Evolutionary conservation across 139 green algal genomes (phyloP), one percentile per base, ranked within the genome.

Genomic region (Yamagishiella unicocca): DNA sequence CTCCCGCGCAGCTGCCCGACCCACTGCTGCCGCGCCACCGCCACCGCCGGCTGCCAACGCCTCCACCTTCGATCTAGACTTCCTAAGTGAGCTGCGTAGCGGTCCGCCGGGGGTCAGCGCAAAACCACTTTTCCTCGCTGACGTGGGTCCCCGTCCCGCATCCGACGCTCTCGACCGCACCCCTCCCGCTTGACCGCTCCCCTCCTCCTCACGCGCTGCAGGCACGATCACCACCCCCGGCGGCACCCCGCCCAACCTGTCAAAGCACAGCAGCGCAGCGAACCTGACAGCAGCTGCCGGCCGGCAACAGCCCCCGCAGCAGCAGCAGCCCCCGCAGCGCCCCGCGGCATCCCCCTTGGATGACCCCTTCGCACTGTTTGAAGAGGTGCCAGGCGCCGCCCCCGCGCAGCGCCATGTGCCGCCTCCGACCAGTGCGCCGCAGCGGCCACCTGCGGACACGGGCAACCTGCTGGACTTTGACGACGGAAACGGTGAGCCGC

Each of bases 301-400:
- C 19, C 86, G 70, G 27, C 42, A 64, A 25, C 42, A 33, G 17
- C 38, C 40, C 1, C 24, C 40, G 19, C n/a, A 75, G 46, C 55
- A 25, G 24, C 77, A 62, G 38, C 50, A 80, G 71, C 35, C 9
- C 24, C 46, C 27, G 25, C 46, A n/a, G 31, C 29, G 38, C n/a
- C n/a, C n/a, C n/a, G n/a, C n/a, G n/a, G n/a, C 40, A 54, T 10
- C 25, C 38, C 72, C 73, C 4, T 12, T 21, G 45, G 77, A 84
- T 54, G 89, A 92, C 53, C 89, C 89, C 0, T 92, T 92, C 73
- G 84, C 84, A 31, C 74, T 87, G 4, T 92, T 92, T 58, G 73
- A 81, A 1, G 53, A 54, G 3, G 79, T 92, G 3, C 72, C 86
- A 2, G 89, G 89, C 10, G 89, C 89, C 46, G 84, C 84, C 19